These are phyloP conservation scores for Nicotiana benthamiana DNA, from an alignment of 257 asterid species.

Conservation along the genomic window DNA sequence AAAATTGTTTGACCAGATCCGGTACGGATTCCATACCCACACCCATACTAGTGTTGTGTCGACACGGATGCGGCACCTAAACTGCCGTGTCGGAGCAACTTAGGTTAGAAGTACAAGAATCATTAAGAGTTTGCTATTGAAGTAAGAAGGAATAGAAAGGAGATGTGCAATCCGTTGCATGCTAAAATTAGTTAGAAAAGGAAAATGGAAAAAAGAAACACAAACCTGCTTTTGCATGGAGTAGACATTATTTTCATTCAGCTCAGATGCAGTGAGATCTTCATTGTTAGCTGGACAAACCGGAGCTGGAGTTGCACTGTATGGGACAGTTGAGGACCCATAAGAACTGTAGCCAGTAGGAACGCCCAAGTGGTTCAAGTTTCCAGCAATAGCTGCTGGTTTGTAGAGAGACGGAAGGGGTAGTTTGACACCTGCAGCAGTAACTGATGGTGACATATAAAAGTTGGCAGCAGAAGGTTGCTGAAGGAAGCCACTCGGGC, in stretches of 20 bases:
- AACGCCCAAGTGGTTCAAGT: slow-evolving; percentile 33
- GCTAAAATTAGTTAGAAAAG: background rate
- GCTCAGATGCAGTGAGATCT: slow-evolving; percentile 33
- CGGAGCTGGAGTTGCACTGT: slow-evolving; percentile 24
- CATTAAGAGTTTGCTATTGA: background rate
- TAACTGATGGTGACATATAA: slow-evolving; percentile 36
- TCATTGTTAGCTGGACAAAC: slow-evolving; percentile 28
- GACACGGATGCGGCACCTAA: no score
- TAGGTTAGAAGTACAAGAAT: background rate
- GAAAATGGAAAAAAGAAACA: no score
- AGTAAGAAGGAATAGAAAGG: background rate
- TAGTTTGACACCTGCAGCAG: slow-evolving; percentile 36
- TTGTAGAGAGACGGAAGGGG: slow-evolving; percentile 33
- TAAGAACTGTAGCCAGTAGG: slow-evolving; percentile 40
- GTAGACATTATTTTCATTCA: slow-evolving; percentile 38
- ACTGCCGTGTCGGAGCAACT: no score
- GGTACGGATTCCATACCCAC: no score
- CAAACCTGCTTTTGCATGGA: slow-evolving; percentile 39
- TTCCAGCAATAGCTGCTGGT: slow-evolving; percentile 34
- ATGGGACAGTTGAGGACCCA: slow-evolving; percentile 37
- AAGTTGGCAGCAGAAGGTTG: slow-evolving; percentile 39
- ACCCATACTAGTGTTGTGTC: no score
- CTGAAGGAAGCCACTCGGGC: slow-evolving; percentile 49
- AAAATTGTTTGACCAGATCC: no score
- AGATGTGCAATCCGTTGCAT: background rate